Evolutionary conservation across 306 rosid species (phyloP), one percentile per base, ranked within the genome.

Genomic region (Dicorynia guianensis): DNA sequence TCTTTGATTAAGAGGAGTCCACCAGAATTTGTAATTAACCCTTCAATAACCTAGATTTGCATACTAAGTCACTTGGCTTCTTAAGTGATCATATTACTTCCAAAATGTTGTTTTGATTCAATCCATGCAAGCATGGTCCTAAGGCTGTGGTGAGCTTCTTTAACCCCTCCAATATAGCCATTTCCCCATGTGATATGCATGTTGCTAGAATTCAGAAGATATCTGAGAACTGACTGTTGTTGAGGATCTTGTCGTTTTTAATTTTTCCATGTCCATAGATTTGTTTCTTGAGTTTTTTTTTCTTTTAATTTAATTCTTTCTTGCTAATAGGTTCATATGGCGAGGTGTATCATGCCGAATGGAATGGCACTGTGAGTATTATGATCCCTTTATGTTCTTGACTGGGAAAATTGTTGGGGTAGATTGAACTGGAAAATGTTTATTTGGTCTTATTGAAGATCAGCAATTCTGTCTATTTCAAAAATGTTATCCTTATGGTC

Each of bases 331-430:
- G 99, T 86, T 96, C 99, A 30, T 96, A 96, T 79, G 99, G 99
- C 7, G 99, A 96, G 88, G 99, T 96, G 44, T 96, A 92, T 79
- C 97, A 79, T 50, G 99, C 99, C 0, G 99, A 96, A 84, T 92
- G 93, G 99, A 90, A 96, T 81, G 99, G 97, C 84, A 92, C 97
- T 1, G 99, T 96, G 84, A 90, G 97, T 87, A 83, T 72, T 81
- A 63, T 67, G 34, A 60, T 68, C 66, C 68, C 77, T 46, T 69
- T 14, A n/a, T 40, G 13, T 19, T 42, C 70, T 47, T 63, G 63
- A 50, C 52, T 20, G 40, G 42, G 63, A 71, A 67, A 8, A 76
- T 44, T 67, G 64, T 72, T 63, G 55, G 67, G 62, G 15, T 80
- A 78, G 64, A 67, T 61, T 62, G 58, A 71, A 33, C 25, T 62